Evolutionary conservation across 306 rosid species (phyloP), one percentile per base, ranked within the genome.

Genomic region (Pueraria montana): DNA sequence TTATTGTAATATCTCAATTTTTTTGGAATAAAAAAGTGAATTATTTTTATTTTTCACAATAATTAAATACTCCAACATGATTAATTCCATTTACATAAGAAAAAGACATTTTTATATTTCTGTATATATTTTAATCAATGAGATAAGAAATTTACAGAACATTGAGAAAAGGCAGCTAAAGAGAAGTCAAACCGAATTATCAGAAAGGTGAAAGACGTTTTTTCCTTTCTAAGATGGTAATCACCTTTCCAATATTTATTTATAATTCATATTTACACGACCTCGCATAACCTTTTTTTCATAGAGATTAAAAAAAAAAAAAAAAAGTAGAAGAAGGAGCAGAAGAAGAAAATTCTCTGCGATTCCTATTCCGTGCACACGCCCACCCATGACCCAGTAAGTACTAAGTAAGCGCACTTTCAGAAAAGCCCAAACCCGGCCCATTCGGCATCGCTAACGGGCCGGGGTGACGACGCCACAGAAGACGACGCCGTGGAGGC

Each of bases 391-490:
- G 20, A 11, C 9, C 67, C 36, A 26, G 11, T 26, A 69, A 21
- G 43, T 6, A 26, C 7, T 26, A 69, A 21, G 43, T 6, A 65
- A 65, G 13, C 3, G 6, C 7, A 5, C 1, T 1, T 11, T 92
- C 81, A 96, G 49, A 94, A 94, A 36, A 92, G 93, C 7, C 95
- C 97, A 42, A 94, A 96, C 23, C 90, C 96, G 46, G 97, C 97
- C 98, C 98, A 94, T 46, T 96, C 96, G 14, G 87, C 86, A 69
- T 92, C 96, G 26, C 78, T 50, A 0, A 82, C 61, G 77, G 86
- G 94, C 53, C 87, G 91, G 12, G 97, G 98, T 40, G 99, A 92
- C 3, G 96, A 89, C 61, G 91, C 87, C 24, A 24, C 76, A 9
- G 90, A 77, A 21, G 92, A 89, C 34, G 93, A 77, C 23, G 90